phyloP scores from a whole-genome alignment of 2,329 filamentous ascomycete species.

The Pleoardoris graminearum region DNA sequence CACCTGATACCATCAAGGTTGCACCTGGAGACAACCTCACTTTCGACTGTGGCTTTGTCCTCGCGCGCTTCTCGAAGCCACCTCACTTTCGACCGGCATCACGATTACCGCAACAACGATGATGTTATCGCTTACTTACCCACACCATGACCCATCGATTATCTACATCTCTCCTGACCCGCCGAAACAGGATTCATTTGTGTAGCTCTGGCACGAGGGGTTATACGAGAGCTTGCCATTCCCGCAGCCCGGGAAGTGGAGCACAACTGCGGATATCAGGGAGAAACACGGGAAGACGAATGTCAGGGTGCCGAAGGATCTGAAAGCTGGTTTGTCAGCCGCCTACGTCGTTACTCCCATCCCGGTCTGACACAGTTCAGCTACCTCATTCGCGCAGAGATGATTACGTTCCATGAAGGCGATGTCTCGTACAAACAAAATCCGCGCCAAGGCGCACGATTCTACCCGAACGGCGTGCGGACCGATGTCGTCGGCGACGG shows the following conservation, averaged over 20 bases:
- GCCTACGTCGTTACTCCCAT: not conserved
- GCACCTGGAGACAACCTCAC: conserved; percentile 46
- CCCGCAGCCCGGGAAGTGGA: conserved; percentile 42
- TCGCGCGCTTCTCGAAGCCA: conserved; percentile 45
- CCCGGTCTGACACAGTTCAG: conserved; percentile 35
- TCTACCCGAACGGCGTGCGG: conserved; percentile 50
- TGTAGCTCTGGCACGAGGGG: conserved; percentile 48
- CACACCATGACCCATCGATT: conserved; percentile 42
- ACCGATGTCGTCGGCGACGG: conserved; percentile 44
- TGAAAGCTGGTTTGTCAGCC: conserved; percentile 43
- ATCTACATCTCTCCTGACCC: conserved; percentile 49
- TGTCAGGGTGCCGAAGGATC: conserved; percentile 35
- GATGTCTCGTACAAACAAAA: conserved; percentile 34
- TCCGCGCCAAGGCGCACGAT: conserved; percentile 41
- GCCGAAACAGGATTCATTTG: conserved; percentile 42
- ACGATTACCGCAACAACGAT: conserved; percentile 44
- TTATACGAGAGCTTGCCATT: conserved; percentile 38
- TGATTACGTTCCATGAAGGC: conserved; percentile 50
- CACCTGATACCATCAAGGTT: conserved; percentile 41
- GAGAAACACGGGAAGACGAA: conserved; percentile 34
- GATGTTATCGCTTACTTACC: conserved; percentile 34
- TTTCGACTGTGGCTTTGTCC: too few species aligned
- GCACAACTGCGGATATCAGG: conserved; percentile 31
- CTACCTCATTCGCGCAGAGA: conserved; percentile 50
- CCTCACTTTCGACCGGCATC: conserved; percentile 47